Base-by-base conservation (phyloP, 2,329 filamentous ascomycete genomes). In the Scedosporium minutisporum region DNA sequence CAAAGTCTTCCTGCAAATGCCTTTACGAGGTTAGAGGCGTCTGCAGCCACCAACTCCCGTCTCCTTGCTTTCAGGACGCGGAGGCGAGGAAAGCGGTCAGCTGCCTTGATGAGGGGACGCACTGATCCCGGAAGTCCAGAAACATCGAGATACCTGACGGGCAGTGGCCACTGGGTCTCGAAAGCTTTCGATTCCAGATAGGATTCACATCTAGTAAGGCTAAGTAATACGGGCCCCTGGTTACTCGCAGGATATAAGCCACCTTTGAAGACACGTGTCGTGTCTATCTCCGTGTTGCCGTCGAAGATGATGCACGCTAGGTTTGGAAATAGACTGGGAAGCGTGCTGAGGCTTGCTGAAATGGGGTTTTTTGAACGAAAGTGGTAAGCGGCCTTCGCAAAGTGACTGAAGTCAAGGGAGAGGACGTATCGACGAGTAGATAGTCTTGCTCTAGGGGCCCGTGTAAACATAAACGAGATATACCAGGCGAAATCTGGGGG, bases 61-160 rank as follows among this genome's bases (percentile, higher is more conserved):
- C 76, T 73, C 57, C 75, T 72, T 0, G 78, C 70, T 66, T 84
- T 86, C 27, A 87, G 69, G 3, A 86, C 72, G 3, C 80, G 78
- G 7, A 87, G 73, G 57, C 74, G 71, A 2, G 77, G 76, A 42
- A 84, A 69, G 3, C 71, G 72, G 7, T 77, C 58, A 1, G 70
- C 70, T 0, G 69, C 66, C 12, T 73, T 70, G 5, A 76, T 63
- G 1, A 79, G 67, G 16, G 71, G 67, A 51, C 68, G 70, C 10
- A 81, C 67, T 0, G 79, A 80, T 0, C 79, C 80, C 0, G 77
- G 76, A n/a, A 79, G 67, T 21, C 74, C 71, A 0, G 82, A 85
- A 7, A 83, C 65, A 63, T 85, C 82, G 3, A 85, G 75, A 53
- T 55, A 62, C 23, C n/a, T 33, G 25, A 62, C 33, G 1, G 38